Base-by-base conservation (phyloP, 2,329 filamentous ascomycete species). In the Simplicillium aogashimaense region DNA sequence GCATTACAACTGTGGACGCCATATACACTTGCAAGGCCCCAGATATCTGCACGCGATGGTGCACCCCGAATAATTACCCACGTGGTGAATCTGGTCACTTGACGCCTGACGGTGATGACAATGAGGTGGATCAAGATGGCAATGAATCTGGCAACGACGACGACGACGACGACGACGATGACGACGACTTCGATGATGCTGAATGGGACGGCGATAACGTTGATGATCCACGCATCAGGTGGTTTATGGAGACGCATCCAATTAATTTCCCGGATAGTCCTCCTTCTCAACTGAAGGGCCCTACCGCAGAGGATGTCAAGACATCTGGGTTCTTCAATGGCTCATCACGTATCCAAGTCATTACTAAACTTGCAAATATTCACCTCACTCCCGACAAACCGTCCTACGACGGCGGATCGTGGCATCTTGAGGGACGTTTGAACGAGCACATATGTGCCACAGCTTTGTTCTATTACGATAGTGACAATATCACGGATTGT, bases 381-480 rank as follows among this genome's bases (percentile, higher is more conserved):
- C 66, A 79, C 20, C 63, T 83, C 1, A 75, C 68, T 0, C 78
- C 78, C 0, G 70, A 74, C 14, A 67, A 74, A 2, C 72, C 78
- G 0, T 50, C 51, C 0, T 82, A 76, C 45, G 54, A 58, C 0
- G 70, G 70, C 13, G 74, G 74, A 1, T 59, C 57, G 2, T 78
- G 74, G 69, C 74, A 78, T 46, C 50, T 74, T 2, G 74, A 78
- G 45, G 73, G 74, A 14, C 60, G 62, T 45, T 47, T 67, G 7
- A 83, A 83, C 48, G 79, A 84, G 54, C 72, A 72, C 45, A 81
- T 85, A 30, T 70, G 69, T 46, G 76, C 76, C 0, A 78, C 76
- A 0, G 73, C 78, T 1, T 59, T 83, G 14, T 79, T 78, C 55
- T 78, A 79, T 53, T 76, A 76, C 47, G 72, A 79, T 43, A 60